Base-by-base conservation (phyloP, 805 yeast species). In the Zygotorulaspora chibaensis region DNA sequence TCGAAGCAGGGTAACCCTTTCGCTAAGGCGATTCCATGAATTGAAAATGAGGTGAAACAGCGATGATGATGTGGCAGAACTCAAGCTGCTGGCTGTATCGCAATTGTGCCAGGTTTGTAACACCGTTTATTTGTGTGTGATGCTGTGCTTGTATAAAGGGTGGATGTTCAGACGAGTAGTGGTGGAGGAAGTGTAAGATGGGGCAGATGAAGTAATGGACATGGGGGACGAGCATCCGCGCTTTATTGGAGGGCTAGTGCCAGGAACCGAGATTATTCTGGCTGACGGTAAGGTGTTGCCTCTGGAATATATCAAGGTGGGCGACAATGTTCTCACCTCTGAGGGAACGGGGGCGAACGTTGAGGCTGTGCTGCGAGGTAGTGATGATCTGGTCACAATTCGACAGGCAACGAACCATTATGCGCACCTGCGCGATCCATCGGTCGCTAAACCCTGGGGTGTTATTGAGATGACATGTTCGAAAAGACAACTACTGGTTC, bases 261-360 rank as follows among this genome's bases (percentile, higher is more conserved):
- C 26, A 36, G 39, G 27, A 2, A 36, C 39, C 6, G 20, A 36
- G 28, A 29, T 36, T 7, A 18, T 36, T 16, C 26, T 36, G 12
- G 15, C 39, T 17, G 36, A 28, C n/a, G 44, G 46, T 28, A 27
- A 20, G 16, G 4, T 20, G 16, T 9, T 28, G 4, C 34, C 38
- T 3, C 30, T 36, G 23, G 49, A 46, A 31, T 34, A 39, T 16
- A 23, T 38, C 38, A 38, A 43, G 25, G 34, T 38, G 15, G 43
- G 47, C 8, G 43, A 27, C 15, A 13, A 16, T 9, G 38, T 43
- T 9, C 25, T 43, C 28, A 15, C 36, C 8, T 6, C 20, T n/a
- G 43, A 33, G 4, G 43, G 47, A 20, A 9, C 27, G 9, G 20
- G 20, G 23, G 13, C 17, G 13, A 23, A 30, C 17, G 47, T 43